Evolutionary conservation across 2,329 filamentous ascomycete genomes (phyloP), one percentile per base, ranked within the genome.

Genomic region (Fusarium xyrophilum): DNA sequence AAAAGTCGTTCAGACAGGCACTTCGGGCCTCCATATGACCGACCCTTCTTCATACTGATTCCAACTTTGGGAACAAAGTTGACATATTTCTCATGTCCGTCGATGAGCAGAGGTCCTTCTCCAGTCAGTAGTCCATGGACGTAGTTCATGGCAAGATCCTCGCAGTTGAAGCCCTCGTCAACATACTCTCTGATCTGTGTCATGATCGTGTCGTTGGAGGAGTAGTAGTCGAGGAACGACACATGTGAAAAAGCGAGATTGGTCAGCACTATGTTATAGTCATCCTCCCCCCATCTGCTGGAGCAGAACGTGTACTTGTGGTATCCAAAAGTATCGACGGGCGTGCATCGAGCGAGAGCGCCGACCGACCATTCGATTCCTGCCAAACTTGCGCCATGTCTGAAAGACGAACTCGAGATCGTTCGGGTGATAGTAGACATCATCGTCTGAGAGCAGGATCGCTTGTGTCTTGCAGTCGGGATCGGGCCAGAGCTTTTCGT

Each of bases 361-460:
- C 79, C 79, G 1, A 2, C 79, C 79, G 1, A 74, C 74, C 39
- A 81, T 66, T 21, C 78, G 69, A 51, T 77, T 62, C 30, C 68
- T 75, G 36, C 79, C 79, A 42, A 79, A 79, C 57, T 78, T 75
- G 65, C 79, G 79, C 79, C 79, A 81, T 17, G 75, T 71, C 52
- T 81, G 78, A 55, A 81, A 81, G 25, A 76, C 77, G n/a, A 79
- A 81, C 15, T 81, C 79, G 19, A 81, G 74, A 46, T 81, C 79
- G 6, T 66, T 57, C 23, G 79, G 79, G 30, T 75, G 70, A 68
- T 79, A 81, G 67, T 77, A 80, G 21, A 80, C 77, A 57, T 81
- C 79, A 59, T 81, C 79, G 42, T 81, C 79, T 21, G 76, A 77
- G 13, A 80, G 74, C 25, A 81, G 76, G n/a, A 81, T 74, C 15